Base-by-base conservation (phyloP, 2,329 filamentous ascomycete genomes). In the Coccinonectria pachysandricola region DNA sequence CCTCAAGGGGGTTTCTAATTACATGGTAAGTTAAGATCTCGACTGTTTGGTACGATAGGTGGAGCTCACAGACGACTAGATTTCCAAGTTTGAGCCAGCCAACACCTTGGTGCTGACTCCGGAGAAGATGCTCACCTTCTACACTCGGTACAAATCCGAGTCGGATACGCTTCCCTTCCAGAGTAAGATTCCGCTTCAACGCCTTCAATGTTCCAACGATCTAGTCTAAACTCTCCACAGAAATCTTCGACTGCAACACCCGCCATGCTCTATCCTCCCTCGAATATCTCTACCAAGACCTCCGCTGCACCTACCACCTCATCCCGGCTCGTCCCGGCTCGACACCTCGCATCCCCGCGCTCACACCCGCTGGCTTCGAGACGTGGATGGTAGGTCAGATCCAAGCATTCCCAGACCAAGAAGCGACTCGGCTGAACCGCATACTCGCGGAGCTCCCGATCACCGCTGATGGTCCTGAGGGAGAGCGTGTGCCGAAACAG, bases 401-500 rank as follows among this genome's bases (percentile, higher is more conserved):
- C 19, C 70, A 75, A 37, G 80, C 83, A 1, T 75, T 85, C 37
- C 86, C 86, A 0, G 75, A 85, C 20, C 65, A 72, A 23, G 85
- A 93, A 51, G 78, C 75, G 31, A 65, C 69, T 21, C 72, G 86
- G 7, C 60, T 94, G 4, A 64, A 73, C 21, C 74, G 69, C 31
- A 71, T 84, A 12, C 70, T 87, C 4, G 52, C 73, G 4, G 68
- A 77, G 22, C 71, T 87, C 53, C 79, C 83, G 1, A 79, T 92
- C 41, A 54, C 64, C 15, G 56, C 58, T 1, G 56, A 62, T 24
- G 57, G 54, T 7, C 39, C 75, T 51, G 70, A 65, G 36, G 73
- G 69, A 8, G 81, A 87, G 51, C 65, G 80, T 3, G 77, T 92
- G 28, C 86, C 85, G 0, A 85, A 83, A 37, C 77, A 86, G 40